A percentile compares a stretch with the other conserved stretches of the same genome.
phyloP scores from a whole-genome alignment of 768 basidiomycete species.

The Rubroboletus satanas region DNA sequence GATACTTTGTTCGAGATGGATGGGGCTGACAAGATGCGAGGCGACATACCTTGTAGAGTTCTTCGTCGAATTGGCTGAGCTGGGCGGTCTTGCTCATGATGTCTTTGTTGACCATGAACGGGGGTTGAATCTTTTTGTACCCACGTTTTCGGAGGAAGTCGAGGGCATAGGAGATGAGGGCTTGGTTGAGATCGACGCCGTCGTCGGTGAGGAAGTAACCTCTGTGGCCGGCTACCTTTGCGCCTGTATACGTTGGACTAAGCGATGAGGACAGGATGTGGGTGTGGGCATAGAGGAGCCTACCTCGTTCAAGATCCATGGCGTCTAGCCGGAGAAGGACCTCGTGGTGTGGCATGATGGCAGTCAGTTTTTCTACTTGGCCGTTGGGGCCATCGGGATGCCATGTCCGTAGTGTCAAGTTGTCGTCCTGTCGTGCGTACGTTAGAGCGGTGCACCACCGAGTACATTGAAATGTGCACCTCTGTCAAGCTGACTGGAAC shows the following conservation, averaged over 20 bases:
- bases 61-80: constrained; percentile 97
- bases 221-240: constrained; percentile 92
- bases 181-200: constrained; percentile 96
- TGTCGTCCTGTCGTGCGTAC: constrained; percentile 70
- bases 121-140: constrained; percentile 94
- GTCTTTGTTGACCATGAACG: constrained; percentile 98
- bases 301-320: constrained; percentile 94
- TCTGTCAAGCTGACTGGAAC: constrained; percentile 87
- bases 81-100: constrained; percentile 98
- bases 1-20: not conserved
- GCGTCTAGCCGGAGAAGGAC: constrained; percentile 90
- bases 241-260: constrained; percentile 44
- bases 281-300: not conserved
- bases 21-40: not conserved
- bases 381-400: constrained; percentile 74
- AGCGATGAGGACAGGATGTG: constrained; percentile 1
- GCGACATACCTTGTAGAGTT: constrained; percentile 80
- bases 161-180: constrained; percentile 89
- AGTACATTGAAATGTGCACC: constrained; percentile 38
- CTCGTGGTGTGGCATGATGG: constrained; percentile 96
- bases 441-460: not conserved
- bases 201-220: constrained; percentile 96
- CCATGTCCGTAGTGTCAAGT: constrained; percentile 76
- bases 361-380: constrained; percentile 65
- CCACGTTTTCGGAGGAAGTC: constrained; percentile 80